These are phyloP conservation scores for Tephrocybe sp. DNA, from an alignment of 768 basidiomycete species.

Conservation along the genomic window DNA sequence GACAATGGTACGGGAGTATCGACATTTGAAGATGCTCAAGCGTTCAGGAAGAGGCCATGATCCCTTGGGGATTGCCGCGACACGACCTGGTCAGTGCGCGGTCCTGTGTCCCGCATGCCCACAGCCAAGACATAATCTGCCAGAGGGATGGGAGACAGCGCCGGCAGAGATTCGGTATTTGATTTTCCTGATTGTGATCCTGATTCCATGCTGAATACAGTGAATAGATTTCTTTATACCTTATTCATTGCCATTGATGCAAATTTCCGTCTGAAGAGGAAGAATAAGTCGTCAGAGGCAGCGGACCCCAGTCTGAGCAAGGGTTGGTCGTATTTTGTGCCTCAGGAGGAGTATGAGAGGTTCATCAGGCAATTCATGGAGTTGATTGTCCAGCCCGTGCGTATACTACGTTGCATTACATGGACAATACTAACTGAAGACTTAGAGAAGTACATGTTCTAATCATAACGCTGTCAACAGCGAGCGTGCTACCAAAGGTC, in stretches of 20 bases:
- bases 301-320: constrained; percentile 11
- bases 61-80: no score
- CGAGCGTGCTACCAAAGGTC: neutral
- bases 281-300: constrained; percentile 4
- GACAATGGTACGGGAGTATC: constrained; percentile 19
- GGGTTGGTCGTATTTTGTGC: constrained; percentile 18
- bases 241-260: constrained; percentile 15
- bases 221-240: constrained; percentile 9
- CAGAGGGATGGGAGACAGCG: no score
- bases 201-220: no score
- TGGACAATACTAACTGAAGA: neutral
- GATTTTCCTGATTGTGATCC: no score
- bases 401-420: neutral
- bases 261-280: constrained; percentile 13
- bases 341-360: constrained; percentile 8
- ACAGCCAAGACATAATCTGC: no score
- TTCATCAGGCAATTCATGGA: constrained; percentile 11
- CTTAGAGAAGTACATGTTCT: constrained; percentile 16
- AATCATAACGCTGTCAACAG: constrained; percentile 21
- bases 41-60: constrained; percentile 6
- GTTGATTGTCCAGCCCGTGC: constrained; percentile 5
- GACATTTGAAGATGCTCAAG: constrained; percentile 25
- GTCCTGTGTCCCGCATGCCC: no score
- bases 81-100: no score
- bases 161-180: no score